Percentiles rank a stretch among this genome's conserved stretches.
Evolutionary conservation across 306 rosid genomes (phyloP).

Genomic region (Oemleria cerasiformis): DNA sequence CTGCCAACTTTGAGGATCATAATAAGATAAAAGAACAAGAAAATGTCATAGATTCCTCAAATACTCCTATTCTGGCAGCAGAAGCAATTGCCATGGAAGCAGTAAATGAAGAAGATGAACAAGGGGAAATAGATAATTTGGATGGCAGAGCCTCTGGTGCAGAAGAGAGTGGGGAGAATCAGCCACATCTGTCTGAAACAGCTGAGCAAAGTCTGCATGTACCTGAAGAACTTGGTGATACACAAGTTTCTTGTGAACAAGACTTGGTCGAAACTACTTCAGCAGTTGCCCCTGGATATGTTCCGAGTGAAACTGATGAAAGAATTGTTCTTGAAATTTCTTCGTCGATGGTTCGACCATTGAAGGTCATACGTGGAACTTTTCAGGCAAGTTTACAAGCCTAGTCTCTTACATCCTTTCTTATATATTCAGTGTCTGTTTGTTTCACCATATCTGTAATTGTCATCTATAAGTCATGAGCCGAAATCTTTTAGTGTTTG

Average conservation of each 20-base stretch:
- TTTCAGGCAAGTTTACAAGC: slow-evolving; percentile 71
- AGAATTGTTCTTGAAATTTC: slow-evolving; percentile 88
- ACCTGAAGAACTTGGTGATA: slow-evolving; percentile 45
- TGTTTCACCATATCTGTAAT: slow-evolving; percentile 1
- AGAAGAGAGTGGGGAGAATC: slow-evolving; percentile 44
- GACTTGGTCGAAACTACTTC: slow-evolving; percentile 56
- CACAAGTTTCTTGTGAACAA: slow-evolving; percentile 48
- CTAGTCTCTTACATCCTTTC: slow-evolving; percentile 19
- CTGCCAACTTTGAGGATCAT: slow-evolving; percentile 76
- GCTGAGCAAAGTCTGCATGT: slow-evolving; percentile 37
- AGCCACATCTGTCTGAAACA: slow-evolving; percentile 43
- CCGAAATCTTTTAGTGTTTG: not conserved
- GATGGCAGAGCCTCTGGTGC: slow-evolving; percentile 41
- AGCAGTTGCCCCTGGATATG: slow-evolving; percentile 68
- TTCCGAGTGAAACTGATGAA: slow-evolving; percentile 88
- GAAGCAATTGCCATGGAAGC: slow-evolving; percentile 73
- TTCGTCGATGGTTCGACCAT: slow-evolving; percentile 89
- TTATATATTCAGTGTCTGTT: slow-evolving; percentile 6
- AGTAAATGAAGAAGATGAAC: slow-evolving; percentile 67
- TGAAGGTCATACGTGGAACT: slow-evolving; percentile 75
- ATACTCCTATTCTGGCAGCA: slow-evolving; percentile 67
- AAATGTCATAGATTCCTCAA: slow-evolving; percentile 40
- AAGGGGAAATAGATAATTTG: slow-evolving; percentile 52
- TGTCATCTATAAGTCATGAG: slow-evolving; percentile 6
- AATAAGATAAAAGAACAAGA: slow-evolving; percentile 39